Evolutionary conservation across 768 basidiomycete genomes (phyloP), one percentile per base, ranked within the genome.

Genomic region (Crepidotus variabilis): DNA sequence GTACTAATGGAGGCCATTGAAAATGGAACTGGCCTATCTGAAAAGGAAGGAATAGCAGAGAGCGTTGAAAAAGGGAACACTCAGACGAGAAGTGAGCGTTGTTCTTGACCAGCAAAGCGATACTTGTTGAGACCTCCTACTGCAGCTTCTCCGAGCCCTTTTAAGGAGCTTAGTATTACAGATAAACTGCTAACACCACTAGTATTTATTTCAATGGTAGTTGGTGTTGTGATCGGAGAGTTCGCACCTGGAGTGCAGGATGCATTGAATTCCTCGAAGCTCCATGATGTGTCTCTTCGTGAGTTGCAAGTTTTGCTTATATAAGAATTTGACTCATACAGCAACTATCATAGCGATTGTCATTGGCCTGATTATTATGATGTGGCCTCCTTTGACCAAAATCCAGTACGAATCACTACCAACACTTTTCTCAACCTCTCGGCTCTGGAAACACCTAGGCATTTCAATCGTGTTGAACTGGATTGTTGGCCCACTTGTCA

Each of bases 341-440:
- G 35, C 21, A 18, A 33, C 32, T 35, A 16, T 46, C 50, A 18
- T 58, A 93, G 91, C 90, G 1, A 90, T 93, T 47, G 86, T 86
- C 14, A 75, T 92, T 43, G 92, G 91, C 1, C 80, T 94, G 35
- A 81, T 93, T 16, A 73, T 92, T 51, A 94, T 94, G 79, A 93
- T 93, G 88, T 92, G 89, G 88, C 92, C 90, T 1, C 80, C 86
- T 35, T 78, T 87, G 52, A 83, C 85, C 47, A 86, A 85, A 71
- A 86, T 92, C 9, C 86, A 87, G 64, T 93, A 90, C 67, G 92
- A 93, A 67, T 66, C 72, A 1, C 77, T 94, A 1, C 85, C 85
- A 0, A 56, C 65, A 9, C 67, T 90, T 24, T 79, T 92, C 60
- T 66, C 71, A 1, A 78, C 83, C 0, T 60, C 70, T 8, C 69